Evolutionary conservation across 257 asterid species (phyloP).

Genomic region (Solanum chaucha): DNA sequence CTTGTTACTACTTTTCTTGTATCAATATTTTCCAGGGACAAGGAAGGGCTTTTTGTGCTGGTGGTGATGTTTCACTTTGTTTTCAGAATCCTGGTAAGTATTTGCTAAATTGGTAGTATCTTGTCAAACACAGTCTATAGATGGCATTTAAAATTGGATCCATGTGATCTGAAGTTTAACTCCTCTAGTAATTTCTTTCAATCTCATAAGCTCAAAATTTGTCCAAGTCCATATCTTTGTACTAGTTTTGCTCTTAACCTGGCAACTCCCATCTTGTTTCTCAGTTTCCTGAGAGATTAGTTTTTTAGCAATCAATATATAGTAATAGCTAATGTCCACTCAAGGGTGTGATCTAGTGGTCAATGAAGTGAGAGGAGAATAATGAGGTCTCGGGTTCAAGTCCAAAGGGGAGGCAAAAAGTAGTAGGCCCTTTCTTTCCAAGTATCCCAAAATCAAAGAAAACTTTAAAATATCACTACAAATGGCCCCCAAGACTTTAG

Average conservation of each 20-base stretch:
- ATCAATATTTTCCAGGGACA: too few species aligned
- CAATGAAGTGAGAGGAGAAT: not conserved
- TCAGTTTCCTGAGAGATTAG: not conserved
- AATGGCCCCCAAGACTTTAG: not conserved
- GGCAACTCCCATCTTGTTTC: not conserved
- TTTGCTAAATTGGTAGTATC: not conserved
- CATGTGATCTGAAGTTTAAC: too few species aligned
- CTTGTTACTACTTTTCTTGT: too few species aligned
- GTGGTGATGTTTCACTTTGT: slow-evolving; percentile 36
- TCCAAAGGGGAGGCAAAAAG: not conserved
- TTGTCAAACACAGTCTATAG: too few species aligned
- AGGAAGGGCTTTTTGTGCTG: too few species aligned
- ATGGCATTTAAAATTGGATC: too few species aligned
- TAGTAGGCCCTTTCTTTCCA: not conserved
- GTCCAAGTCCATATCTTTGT: not conserved
- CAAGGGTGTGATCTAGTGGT: not conserved
- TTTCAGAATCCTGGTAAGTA: slow-evolving; percentile 48
- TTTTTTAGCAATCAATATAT: not conserved
- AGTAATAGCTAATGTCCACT: not conserved
- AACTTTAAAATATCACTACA: too few species aligned
- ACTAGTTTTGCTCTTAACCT: not conserved
- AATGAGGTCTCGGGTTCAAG: not conserved
- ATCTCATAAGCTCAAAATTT: not conserved
- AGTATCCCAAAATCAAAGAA: too few species aligned
- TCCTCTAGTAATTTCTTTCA: not conserved